Base-by-base conservation (phyloP, 2,329 filamentous ascomycete genomes). In the Ceratocystis alfenasii region DNA sequence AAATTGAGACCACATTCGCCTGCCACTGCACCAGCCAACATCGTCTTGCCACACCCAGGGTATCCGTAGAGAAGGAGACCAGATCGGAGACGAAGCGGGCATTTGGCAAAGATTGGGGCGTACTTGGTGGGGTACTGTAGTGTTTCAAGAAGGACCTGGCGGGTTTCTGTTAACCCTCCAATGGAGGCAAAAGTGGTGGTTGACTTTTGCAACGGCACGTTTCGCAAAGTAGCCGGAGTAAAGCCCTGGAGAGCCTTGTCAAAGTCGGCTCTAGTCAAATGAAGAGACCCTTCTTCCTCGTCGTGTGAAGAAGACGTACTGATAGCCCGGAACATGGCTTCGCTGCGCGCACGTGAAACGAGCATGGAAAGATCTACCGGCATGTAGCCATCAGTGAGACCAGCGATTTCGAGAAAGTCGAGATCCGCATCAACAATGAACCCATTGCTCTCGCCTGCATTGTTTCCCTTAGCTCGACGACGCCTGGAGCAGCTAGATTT, bases 1-100 rank as follows among this genome's bases (percentile, higher is more conserved):
- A 99, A 99, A 75, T 99, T 99, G 68, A 99, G 85, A 0, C 93
- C 93, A 72, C 93, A 97, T 77, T 99, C 94, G 66, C 93, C 93
- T 12, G 95, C 94, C n/a, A 99, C 93, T 0, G 94, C 94, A 67
- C 90, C 95, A 22, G 95, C 94, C 8, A 99, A 84, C 7, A 99
- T 81, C 0, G 94, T 99, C 77, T 99, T 99, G 68, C 95, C 95
- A 72, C 94, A 97, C 1, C 94, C 94, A 0, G 94, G 94, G 72
- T 89, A 97, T 33, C 94, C 94, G 73, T 99, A 99, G 0, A 99
- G 81, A 2, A 99, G 81, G 1, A 99, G 81, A 64, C 94, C 94
- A 6, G 93, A 97, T 10, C 94, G 90, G 3, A 99, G 81, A n/a
- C 94, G 88, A 0, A 99, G 82, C 3, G 94, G 94, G 71, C 94